Base-by-base conservation (phyloP, 177 flowering plant genomes). In the Vitis hybrid region DNA sequence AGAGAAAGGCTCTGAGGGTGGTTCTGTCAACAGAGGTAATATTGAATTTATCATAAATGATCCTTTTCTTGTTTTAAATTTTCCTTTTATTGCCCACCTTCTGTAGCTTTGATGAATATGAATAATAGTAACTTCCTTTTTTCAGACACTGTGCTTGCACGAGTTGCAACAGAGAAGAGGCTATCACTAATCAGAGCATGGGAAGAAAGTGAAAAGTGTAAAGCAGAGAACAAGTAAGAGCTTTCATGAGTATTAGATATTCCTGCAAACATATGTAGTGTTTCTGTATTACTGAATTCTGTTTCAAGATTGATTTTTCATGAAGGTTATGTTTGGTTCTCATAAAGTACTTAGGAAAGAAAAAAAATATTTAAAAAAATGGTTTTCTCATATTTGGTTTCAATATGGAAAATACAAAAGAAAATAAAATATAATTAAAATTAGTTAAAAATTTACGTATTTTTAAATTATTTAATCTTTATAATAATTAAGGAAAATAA, bases 181-280 rank as follows among this genome's bases (percentile, higher is more conserved):
- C 0, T 72, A 14, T 79, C 85, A 52, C 76, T 84, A 0, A 76
- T 84, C 74, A 79, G 21, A 66, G 87, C 87, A 19, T 84, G 87
- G 87, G 87, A 84, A 67, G 87, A 81, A 61, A 81, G 81, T 58
- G 87, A 84, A 51, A 84, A 81, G 67, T 71, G 73, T 31, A 81
- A 79, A 63, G 83, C 76, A 51, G 87, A 79, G 73, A 84, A 84
- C 83, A 84, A 81, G 87, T 84, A 72, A 71, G 68, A 59, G 2
- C 50, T 51, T 53, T 18, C 5, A 26, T 61, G 21, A 14, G 48
- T 45, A 14, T 15, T 52, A 0, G 16, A 33, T 33, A 33, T 33
- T 33, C 8, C 45, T 33, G 8, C 45, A 33, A 6, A 33, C 45
- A 33, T 33, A 6, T 6, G 1, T 5, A 5, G 45, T 5, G 2